phyloP scores from a whole-genome alignment of 2,329 filamentous ascomycete species.

The Neonectria punicea region DNA sequence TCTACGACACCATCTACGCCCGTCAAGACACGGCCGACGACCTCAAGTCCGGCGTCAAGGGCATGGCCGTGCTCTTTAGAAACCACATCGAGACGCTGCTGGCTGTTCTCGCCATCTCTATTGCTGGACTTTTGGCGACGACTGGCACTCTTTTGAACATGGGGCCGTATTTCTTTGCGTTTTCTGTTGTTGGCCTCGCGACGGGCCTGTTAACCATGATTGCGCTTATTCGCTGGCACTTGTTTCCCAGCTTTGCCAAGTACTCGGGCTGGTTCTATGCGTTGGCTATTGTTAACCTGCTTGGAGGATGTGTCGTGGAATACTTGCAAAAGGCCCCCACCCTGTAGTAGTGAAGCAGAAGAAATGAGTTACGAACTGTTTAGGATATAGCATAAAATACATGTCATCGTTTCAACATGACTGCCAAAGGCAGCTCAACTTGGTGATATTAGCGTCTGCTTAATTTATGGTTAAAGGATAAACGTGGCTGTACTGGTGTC shows the following conservation, averaged over 20 bases:
- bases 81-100: slow-evolving; percentile 31
- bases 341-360: slow-evolving; percentile 1
- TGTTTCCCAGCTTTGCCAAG: slow-evolving; percentile 24
- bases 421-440: no score
- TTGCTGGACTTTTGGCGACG: slow-evolving; percentile 22
- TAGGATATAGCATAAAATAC: background rate
- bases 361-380: background rate
- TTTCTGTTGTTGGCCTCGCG: slow-evolving; percentile 29
- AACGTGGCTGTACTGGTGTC: no score
- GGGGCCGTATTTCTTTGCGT: slow-evolving; percentile 27
- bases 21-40: slow-evolving; percentile 50
- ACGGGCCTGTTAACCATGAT: slow-evolving; percentile 26
- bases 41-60: slow-evolving; percentile 48
- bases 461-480: no score
- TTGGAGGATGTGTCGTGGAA: slow-evolving; percentile 26
- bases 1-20: slow-evolving; percentile 51
- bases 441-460: no score
- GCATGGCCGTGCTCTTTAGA: slow-evolving; percentile 43
- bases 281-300: slow-evolving; percentile 29
- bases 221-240: slow-evolving; percentile 22
- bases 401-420: background rate
- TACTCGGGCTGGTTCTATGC: slow-evolving; percentile 34
- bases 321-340: slow-evolving; percentile 20
- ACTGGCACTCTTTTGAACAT: slow-evolving; percentile 16
- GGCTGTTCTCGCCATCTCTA: slow-evolving; percentile 19